phyloP scores from a whole-genome alignment of 2,329 filamentous ascomycete genomes.

The Pseudocercospora fuligena region DNA sequence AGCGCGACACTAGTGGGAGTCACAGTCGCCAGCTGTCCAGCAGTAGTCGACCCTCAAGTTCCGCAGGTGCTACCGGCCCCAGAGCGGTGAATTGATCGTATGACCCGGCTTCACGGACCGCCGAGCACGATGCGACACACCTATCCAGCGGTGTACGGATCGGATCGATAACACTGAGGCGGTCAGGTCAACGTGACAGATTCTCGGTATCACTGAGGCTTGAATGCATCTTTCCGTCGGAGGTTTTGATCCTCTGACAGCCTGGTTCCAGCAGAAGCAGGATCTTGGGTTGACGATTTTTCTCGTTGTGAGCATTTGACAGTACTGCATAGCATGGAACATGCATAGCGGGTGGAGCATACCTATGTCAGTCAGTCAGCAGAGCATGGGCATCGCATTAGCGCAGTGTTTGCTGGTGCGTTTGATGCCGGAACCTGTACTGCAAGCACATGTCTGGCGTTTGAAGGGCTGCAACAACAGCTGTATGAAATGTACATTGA shows the following conservation, averaged over 20 bases:
- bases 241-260: slow-evolving; percentile 27
- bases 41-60: slow-evolving; percentile 30
- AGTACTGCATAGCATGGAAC: slow-evolving; percentile 31
- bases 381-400: slow-evolving; percentile 22
- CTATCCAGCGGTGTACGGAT: slow-evolving; percentile 8
- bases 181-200: slow-evolving; percentile 27
- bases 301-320: slow-evolving; percentile 21
- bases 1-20: slow-evolving; percentile 48
- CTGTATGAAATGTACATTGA: neutral
- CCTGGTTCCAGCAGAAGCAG: slow-evolving; percentile 15
- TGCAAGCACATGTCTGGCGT: slow-evolving; percentile 4
- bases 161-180: slow-evolving; percentile 7
- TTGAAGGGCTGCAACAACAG: neutral
- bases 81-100: slow-evolving; percentile 22
- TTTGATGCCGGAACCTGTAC: slow-evolving; percentile 17
- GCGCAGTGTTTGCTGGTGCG: slow-evolving; percentile 20
- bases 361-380: slow-evolving; percentile 15
- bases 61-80: slow-evolving; percentile 23
- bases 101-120: slow-evolving; percentile 8
- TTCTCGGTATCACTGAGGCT: slow-evolving; percentile 19
- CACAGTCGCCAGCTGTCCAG: slow-evolving; percentile 31
- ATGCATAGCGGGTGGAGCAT: slow-evolving; percentile 30
- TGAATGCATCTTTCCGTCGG: slow-evolving; percentile 31
- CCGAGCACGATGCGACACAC: slow-evolving; percentile 13
- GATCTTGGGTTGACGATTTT: slow-evolving; percentile 8